These are phyloP conservation scores for Steccherinum ochraceum DNA, from an alignment of 768 basidiomycete genomes.

Conservation along the genomic window DNA sequence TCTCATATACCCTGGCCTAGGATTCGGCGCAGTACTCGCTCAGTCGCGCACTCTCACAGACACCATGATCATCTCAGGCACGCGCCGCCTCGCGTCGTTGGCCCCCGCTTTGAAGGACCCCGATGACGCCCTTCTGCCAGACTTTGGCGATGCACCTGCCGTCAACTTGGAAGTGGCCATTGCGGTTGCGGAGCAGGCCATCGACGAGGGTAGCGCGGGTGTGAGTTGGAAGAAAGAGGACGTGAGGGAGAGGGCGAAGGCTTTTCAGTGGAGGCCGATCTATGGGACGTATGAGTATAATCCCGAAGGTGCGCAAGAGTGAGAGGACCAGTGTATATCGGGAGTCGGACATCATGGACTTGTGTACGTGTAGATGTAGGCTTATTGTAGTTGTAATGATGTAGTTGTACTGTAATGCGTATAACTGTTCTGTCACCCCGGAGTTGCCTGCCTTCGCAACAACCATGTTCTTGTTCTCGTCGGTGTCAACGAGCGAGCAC, in stretches of 20 bases:
- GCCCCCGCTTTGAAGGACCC: conserved; percentile 72
- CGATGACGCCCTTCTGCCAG: conserved; percentile 66
- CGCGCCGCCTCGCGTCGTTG: conserved; percentile 65
- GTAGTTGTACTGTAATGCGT: too few relatives aligned
- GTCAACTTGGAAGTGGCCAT: conserved; percentile 80
- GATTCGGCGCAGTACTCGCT: conserved; percentile 71
- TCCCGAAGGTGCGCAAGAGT: conserved; percentile 32
- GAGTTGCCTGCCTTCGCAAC: too few relatives aligned
- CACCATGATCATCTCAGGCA: conserved; percentile 84
- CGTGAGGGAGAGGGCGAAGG: conserved; percentile 43
- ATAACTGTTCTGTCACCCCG: too few relatives aligned
- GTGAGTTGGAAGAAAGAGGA: conserved; percentile 55
- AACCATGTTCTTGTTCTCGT: too few relatives aligned
- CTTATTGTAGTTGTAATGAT: too few relatives aligned
- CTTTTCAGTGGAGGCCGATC: conserved; percentile 55
- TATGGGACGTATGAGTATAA: conserved; percentile 66
- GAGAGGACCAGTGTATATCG: background rate
- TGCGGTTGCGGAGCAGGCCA: conserved; percentile 73
- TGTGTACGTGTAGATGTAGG: background rate
- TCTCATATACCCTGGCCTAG: conserved; percentile 81
- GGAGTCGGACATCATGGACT: background rate
- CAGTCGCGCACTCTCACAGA: conserved; percentile 63
- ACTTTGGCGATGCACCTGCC: conserved; percentile 63
- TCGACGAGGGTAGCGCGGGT: conserved; percentile 61
- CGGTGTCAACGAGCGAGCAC: too few relatives aligned